Evolutionary conservation across 2,329 filamentous ascomycete genomes (phyloP), one percentile per base, ranked within the genome.

Genomic region (Thielaviopsis ethacetica): DNA sequence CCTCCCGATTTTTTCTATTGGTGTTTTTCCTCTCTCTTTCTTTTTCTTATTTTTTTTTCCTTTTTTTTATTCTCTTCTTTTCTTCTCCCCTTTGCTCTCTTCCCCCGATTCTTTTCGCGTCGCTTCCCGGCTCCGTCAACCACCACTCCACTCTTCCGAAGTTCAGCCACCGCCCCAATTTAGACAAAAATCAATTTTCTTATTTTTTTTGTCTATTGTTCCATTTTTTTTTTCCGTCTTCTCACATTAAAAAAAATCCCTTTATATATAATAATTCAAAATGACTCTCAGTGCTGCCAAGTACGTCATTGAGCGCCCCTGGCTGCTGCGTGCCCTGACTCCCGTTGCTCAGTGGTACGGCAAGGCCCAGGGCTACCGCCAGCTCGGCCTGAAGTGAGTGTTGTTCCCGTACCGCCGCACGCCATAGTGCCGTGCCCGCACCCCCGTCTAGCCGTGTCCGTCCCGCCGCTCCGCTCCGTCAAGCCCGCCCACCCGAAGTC

Each of bases 321-420:
- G 88, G 88, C 82, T 97, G 70, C 60, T 62, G 54, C 60, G 60
- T 57, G 60, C 60, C 57, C 75, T 97, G 73, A 82, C 77, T 77
- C 93, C 93, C 65, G 71, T 95, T 65, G 82, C 91, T 73, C 81
- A 83, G 69, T 95, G 89, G 89, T 97, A 97, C 77, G 75, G 76
- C 75, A 85, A 91, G 71, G 86, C 89, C 67, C 81, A 91, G 67
- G 91, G 91, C 71, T 95, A 96, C 81, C 86, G 90, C 75, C 83
- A 91, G 81, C 79, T 96, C 69, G 91, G 91, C 69, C 79, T 96
- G 75, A 87, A 80, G 90, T 95, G 59, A 62, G 61, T 62, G 15
- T 54, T 54, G 21, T 27, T 27, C 17, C 53, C 22, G n/a, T 52
- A 19, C 24, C 49, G 19, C 24, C 49, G 19, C 9, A n/a, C n/a